These are phyloP conservation scores for Saposhnikovia divaricata DNA, from an alignment of 129 eudicot genomes.

Conservation along the genomic window DNA sequence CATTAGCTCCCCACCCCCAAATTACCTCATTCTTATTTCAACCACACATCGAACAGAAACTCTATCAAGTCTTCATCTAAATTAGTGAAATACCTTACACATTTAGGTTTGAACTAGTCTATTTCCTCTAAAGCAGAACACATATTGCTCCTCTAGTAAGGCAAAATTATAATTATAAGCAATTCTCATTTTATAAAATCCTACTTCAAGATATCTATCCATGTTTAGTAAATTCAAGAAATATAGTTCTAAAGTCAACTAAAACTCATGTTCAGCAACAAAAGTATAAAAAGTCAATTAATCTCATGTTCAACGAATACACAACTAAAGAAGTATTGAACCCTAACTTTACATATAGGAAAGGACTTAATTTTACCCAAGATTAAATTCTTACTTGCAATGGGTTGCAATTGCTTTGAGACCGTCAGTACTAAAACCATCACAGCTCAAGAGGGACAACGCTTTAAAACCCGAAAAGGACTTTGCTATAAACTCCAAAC, in stretches of 20 bases:
- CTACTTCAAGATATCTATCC: neutral
- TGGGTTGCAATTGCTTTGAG: conserved; percentile 64
- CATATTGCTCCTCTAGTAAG: neutral
- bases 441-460: conserved; percentile 60
- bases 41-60: neutral
- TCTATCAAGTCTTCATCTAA: too few species aligned
- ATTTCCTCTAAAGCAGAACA: neutral
- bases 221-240: neutral
- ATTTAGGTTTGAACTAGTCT: neutral
- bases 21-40: neutral
- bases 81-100: neutral
- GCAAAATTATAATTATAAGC: neutral
- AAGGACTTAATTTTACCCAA: neutral
- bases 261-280: neutral
- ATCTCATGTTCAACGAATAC: neutral
- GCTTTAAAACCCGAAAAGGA: conserved; percentile 50
- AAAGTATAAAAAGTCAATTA: neutral
- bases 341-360: neutral
- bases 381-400: conserved; percentile 50
- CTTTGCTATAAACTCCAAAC: conserved; percentile 64
- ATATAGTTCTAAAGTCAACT: neutral
- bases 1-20: conserved; percentile 16
- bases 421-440: conserved; percentile 74
- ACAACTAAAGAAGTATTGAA: neutral
- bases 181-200: neutral